phyloP scores from a whole-genome alignment of 371 early-diverging fungal genomes.

The Mucor plumbeus region DNA sequence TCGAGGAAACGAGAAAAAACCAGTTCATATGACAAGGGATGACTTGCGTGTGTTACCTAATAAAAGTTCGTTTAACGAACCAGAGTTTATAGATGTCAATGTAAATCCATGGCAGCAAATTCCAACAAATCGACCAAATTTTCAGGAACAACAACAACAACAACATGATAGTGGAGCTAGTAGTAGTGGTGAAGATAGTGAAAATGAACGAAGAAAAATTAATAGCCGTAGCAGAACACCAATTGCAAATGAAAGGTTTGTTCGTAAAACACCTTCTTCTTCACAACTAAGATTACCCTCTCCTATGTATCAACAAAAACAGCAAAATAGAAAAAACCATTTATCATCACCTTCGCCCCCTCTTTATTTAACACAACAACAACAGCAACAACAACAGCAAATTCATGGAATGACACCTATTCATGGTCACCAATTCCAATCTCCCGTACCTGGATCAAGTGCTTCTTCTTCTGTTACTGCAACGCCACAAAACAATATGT shows the following conservation, averaged over 20 bases:
- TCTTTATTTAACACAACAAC: background rate
- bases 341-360: constrained; percentile 1
- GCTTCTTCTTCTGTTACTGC: constrained; percentile 47
- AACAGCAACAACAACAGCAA: background rate
- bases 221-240: constrained; percentile 1
- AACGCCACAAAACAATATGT: constrained; percentile 24
- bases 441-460: constrained; percentile 10
- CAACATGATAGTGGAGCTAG: constrained; percentile 2
- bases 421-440: background rate
- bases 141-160: background rate
- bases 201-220: background rate
- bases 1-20: constrained; percentile 7
- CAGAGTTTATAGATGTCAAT: constrained; percentile 13
- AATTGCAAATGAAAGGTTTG: background rate
- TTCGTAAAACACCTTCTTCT: background rate
- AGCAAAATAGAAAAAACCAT: background rate
- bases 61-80: background rate
- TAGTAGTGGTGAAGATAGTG: background rate
- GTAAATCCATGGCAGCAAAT: constrained; percentile 27
- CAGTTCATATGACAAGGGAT: constrained; percentile 23
- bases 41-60: constrained; percentile 11
- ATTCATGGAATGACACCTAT: constrained; percentile 7
- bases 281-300: background rate
- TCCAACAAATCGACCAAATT: background rate
- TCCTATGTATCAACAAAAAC: constrained; percentile 2